Conservation (phyloP, 2,329 filamentous ascomycete species). For the Diaporthe ampelina region DNA sequence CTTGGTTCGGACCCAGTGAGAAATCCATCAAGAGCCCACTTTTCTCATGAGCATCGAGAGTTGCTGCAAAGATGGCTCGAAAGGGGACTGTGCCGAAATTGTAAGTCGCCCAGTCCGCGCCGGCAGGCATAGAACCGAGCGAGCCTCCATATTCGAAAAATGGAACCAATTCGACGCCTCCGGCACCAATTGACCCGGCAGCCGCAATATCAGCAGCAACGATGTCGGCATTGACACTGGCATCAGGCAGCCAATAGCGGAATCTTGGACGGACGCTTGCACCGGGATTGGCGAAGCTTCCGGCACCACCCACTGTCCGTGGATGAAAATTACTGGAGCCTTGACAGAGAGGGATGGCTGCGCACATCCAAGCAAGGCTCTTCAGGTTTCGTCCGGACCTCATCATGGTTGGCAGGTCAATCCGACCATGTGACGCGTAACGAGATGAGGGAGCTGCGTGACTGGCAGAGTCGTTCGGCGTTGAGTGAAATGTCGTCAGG, state of each 20-base stretch:
- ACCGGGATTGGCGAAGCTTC: neutral
- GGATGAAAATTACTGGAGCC: neutral
- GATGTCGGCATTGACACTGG: neutral
- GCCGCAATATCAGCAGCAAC: neutral
- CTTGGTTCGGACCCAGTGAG: neutral
- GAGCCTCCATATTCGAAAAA: neutral
- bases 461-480: neutral
- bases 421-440: neutral
- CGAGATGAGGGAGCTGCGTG: neutral
- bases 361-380: neutral
- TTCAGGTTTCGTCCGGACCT: neutral
- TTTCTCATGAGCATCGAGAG: neutral
- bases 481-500: neutral
- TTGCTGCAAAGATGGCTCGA: conserved; percentile 3
- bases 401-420: neutral
- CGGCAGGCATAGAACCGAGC: neutral
- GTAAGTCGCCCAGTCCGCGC: conserved; percentile 1
- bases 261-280: neutral
- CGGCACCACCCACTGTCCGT: neutral
- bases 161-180: neutral
- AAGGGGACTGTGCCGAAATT: conserved; percentile 1
- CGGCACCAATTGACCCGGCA: neutral
- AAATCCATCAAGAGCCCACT: conserved; percentile 1
- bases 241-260: conserved; percentile 5
- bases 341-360: neutral